Base-by-base conservation (phyloP, 495 filamentous ascomycete species). In the Terfezia boudieri region DNA sequence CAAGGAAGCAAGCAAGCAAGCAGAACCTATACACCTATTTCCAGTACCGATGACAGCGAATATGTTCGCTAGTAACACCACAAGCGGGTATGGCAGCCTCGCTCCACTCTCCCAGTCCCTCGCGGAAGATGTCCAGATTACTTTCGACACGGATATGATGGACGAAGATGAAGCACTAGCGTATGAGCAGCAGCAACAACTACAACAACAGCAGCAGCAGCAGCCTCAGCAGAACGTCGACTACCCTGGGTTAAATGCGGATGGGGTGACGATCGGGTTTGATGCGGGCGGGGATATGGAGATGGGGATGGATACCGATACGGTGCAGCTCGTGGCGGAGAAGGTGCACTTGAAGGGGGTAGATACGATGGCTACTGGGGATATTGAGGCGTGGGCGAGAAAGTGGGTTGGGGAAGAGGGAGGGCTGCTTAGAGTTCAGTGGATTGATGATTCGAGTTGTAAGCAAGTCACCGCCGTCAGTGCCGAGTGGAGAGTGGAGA, bases 371-470 rank as follows among this genome's bases (percentile, higher is more conserved):
- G 82, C 77, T 14, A 86, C 86, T 8, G 71, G 77, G 22, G 75
- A 94, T 55, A 79, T 94, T 59, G 78, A 80, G 58, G 66, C 71
- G 57, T 96, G 83, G 59, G 74, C 82, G 2, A 53, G 64, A 5
- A 75, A 83, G 53, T 76, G 87, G 65, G 84, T 77, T 61, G 61
- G 73, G 12, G 58, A 66, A 4, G 69, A 74, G 12, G 26, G 26
- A 5, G 59, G 63, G 7, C 74, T 82, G 35, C 63, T 70, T 22
- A 74, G 76, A 17, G 69, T 95, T 59, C 85, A 95, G 67, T 98
- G 90, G 90, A 88, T 98, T 57, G 83, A 98, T 61, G 90, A 98
- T 65, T 82, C 76, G 16, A 90, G 87, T 0, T 64, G 61, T 64
- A 35, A 38, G 61, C 26, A 32, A 32, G 26, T 32, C 26, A 32